Evolutionary conservation across 2,329 filamentous ascomycete species (phyloP).

Genomic region (Fusarium pilosicola): DNA sequence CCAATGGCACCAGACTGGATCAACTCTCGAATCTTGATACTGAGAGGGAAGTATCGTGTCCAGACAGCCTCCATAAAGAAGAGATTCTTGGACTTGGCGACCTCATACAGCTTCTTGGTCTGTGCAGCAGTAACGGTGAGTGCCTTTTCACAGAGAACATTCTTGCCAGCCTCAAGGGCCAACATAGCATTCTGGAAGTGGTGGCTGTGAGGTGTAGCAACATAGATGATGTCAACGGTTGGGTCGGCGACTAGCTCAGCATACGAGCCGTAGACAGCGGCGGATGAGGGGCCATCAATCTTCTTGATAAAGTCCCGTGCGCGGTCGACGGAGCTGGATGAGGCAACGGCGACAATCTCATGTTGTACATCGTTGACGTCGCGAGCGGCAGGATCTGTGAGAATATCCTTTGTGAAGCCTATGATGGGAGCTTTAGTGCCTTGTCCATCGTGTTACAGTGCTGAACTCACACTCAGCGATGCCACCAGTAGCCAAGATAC

Average conservation of each 20-base stretch:
- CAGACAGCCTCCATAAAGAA: constrained; percentile 90
- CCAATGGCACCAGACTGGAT: constrained; percentile 65
- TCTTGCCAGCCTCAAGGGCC: constrained; percentile 83
- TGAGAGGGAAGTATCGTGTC: constrained; percentile 89
- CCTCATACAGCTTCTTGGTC: constrained; percentile 75
- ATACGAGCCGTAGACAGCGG: constrained; percentile 83
- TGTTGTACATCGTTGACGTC: constrained; percentile 78
- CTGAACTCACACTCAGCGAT: constrained; percentile 64
- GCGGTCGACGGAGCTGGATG: constrained; percentile 75
- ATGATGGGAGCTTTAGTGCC: background rate
- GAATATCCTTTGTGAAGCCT: constrained; percentile 81
- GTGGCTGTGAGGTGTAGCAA: constrained; percentile 91
- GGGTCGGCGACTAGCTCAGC: constrained; percentile 81
- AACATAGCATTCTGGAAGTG: constrained; percentile 93
- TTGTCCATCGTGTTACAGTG: background rate
- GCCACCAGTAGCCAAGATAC: constrained; percentile 69
- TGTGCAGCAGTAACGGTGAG: constrained; percentile 87
- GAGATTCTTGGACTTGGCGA: constrained; percentile 76
- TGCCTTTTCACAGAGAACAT: constrained; percentile 91
- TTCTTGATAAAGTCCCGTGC: constrained; percentile 79
- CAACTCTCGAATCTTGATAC: constrained; percentile 77
- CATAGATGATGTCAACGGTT: constrained; percentile 85
- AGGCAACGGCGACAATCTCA: constrained; percentile 81
- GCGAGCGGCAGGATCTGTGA: constrained; percentile 76
- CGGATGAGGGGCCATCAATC: constrained; percentile 73